A percentile compares a stretch with the other conserved stretches of the same genome.
Evolutionary conservation across 352 stramenopile genomes (phyloP).

Genomic region (Pythium folliculosum): DNA sequence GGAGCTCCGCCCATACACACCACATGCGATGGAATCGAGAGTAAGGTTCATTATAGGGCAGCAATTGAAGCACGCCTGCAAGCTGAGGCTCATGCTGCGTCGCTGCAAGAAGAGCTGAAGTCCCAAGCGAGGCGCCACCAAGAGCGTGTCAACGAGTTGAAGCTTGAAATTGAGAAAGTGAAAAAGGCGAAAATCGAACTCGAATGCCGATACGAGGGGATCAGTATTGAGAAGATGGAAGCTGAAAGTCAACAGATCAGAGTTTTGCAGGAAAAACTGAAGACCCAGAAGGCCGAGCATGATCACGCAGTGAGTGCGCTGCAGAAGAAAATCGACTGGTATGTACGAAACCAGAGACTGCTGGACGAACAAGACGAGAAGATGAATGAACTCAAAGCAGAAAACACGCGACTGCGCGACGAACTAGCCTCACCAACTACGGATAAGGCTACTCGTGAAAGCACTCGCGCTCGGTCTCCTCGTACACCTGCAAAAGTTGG

Average conservation of each 20-base stretch:
- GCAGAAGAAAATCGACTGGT: slow-evolving; percentile 87
- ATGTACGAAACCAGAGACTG: slow-evolving; percentile 80
- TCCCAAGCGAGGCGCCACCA: slow-evolving; percentile 37
- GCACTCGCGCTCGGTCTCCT: background rate
- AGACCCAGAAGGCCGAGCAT: slow-evolving; percentile 50
- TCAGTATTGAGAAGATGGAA: slow-evolving; percentile 63
- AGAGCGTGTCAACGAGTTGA: slow-evolving; percentile 66
- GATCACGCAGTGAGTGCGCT: slow-evolving; percentile 46
- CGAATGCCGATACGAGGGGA: slow-evolving; percentile 76
- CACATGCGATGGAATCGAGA: slow-evolving; percentile 20
- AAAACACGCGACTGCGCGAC: slow-evolving; percentile 27
- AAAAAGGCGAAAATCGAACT: slow-evolving; percentile 83
- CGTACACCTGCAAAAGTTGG: slow-evolving; percentile 6
- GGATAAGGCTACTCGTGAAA: background rate
- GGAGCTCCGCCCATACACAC: slow-evolving; percentile 2
- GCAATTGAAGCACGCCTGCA: slow-evolving; percentile 65
- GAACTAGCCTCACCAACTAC: background rate
- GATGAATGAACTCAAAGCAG: slow-evolving; percentile 36
- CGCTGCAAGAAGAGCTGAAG: slow-evolving; percentile 65
- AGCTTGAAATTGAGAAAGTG: slow-evolving; percentile 66
- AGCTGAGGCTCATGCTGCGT: slow-evolving; percentile 53
- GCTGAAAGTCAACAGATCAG: slow-evolving; percentile 52
- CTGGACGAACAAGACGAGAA: slow-evolving; percentile 78
- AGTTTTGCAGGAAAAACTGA: slow-evolving; percentile 46
- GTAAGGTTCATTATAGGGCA: slow-evolving; percentile 47